Conservation (phyloP, 2,329 filamentous ascomycete species). For the Aspergillus sojae region DNA sequence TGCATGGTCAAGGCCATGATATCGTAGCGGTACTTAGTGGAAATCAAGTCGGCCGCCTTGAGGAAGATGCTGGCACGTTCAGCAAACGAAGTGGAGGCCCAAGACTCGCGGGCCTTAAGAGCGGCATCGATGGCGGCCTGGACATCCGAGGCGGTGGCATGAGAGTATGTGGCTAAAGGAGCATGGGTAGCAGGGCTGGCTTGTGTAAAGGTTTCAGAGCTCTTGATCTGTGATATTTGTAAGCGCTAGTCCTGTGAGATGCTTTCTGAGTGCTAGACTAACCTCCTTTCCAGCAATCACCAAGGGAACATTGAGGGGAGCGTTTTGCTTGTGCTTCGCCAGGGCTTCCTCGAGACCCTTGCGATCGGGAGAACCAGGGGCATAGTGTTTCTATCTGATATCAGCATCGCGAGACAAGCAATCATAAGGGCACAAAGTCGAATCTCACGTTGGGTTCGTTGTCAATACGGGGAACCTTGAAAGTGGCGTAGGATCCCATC, state of each 20-base stretch:
- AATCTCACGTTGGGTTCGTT: constrained; percentile 93
- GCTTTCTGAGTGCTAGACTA: constrained; percentile 27
- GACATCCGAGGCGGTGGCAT: constrained; percentile 76
- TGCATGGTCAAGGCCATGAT: constrained; percentile 96
- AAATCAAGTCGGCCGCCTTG: constrained; percentile 89
- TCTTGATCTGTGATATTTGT: constrained; percentile 30
- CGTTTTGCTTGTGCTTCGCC: constrained; percentile 66
- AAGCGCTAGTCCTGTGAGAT: not conserved
- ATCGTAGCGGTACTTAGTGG: constrained; percentile 92
- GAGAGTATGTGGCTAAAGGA: constrained; percentile 80
- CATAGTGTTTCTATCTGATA: constrained; percentile 74
- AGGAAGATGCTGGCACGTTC: constrained; percentile 93
- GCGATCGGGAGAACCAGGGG: constrained; percentile 78
- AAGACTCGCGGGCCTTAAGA: constrained; percentile 79
- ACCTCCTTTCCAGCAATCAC: constrained; percentile 83
- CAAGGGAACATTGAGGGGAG: constrained; percentile 77
- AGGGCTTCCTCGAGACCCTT: constrained; percentile 75
- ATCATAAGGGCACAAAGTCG: not conserved
- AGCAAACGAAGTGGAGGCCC: constrained; percentile 84
- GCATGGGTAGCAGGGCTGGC: constrained; percentile 81
- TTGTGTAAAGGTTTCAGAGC: constrained; percentile 57
- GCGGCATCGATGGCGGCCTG: constrained; percentile 79
- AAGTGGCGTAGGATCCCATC: constrained; percentile 70
- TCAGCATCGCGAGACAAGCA: not conserved
- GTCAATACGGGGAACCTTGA: constrained; percentile 81